These are phyloP conservation scores for Amauroascus verrucosus DNA, from an alignment of 2,329 filamentous ascomycete genomes.

Conservation along the genomic window DNA sequence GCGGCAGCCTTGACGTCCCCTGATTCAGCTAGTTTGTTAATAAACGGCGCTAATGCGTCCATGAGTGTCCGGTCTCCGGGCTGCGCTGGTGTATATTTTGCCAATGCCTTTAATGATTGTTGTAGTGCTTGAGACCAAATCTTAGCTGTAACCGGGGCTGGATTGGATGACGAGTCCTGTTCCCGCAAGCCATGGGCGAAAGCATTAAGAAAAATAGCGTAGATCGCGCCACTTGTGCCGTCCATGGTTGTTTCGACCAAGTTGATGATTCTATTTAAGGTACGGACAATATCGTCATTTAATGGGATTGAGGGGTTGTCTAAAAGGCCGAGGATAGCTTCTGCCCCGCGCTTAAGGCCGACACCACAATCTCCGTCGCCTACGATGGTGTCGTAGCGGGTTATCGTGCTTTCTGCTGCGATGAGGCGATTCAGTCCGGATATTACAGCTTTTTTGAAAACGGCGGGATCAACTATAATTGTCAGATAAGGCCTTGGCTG, in stretches of 20 bases:
- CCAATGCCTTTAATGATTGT: conserved; percentile 59
- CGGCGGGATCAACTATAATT: conserved; percentile 11
- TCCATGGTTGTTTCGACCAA: conserved; percentile 63
- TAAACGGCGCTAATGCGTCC: conserved; percentile 82
- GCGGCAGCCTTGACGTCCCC: conserved; percentile 63
- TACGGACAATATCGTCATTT: conserved; percentile 49
- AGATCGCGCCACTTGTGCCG: conserved; percentile 64
- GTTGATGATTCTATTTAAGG: conserved; percentile 50
- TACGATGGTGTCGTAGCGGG: conserved; percentile 65
- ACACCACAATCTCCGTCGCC: conserved; percentile 87
- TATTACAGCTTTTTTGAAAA: conserved; percentile 44
- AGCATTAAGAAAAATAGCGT: conserved; percentile 83
- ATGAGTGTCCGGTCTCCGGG: conserved; percentile 84
- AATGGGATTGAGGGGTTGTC: conserved; percentile 32
- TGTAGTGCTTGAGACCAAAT: conserved; percentile 60
- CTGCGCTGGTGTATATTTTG: conserved; percentile 77
- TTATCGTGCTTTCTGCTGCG: conserved; percentile 54
- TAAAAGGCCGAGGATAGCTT: conserved; percentile 45
- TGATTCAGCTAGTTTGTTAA: conserved; percentile 56
- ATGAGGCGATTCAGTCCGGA: conserved; percentile 51
- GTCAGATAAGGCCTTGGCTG: background rate
- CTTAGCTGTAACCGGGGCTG: conserved; percentile 39
- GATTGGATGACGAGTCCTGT: conserved; percentile 40
- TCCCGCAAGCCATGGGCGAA: conserved; percentile 57
- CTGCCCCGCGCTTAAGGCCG: conserved; percentile 75